Evolutionary conservation across 495 filamentous ascomycete species (phyloP), one percentile per base, ranked within the genome.

Genomic region (Xylaria cubensis): DNA sequence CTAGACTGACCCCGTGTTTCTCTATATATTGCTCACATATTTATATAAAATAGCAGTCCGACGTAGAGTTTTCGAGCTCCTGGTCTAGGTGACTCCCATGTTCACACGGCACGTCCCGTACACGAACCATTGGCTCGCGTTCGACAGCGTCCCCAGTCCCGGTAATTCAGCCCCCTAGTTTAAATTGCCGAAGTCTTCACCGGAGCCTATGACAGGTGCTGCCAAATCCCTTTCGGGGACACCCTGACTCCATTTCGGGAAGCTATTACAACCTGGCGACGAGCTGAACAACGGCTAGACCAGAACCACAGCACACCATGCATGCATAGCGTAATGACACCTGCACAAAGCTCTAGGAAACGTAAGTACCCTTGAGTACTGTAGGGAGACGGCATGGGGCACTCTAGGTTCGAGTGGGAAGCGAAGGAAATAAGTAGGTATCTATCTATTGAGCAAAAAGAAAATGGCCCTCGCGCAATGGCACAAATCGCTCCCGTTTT

Each of bases 181-280:
- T 26, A 24, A 53, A 67, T 24, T 67, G 48, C 64, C 64, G 64
- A 67, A 67, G 17, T 19, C 36, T 12, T 24, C 12, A n/a, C 19
- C 2, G 15, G n/a, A 32, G 29, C 46, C 48, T 41, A 55, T 55
- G 48, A 55, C 32, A 41, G 64, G 17, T 17, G 32, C 17, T 17
- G 13, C 12, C 61, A 63, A 17, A 65, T 41, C 69, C 62, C 62
- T 66, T 71, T 66, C 62, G 69, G 59, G 50, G 62, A 59, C 51
- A 36, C 13, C 9, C n/a, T 21, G 21, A 5, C 62, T 51, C 69
- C 62, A 6, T 46, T 71, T 59, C n/a, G 62, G 69, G 59, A 53
- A 65, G 61, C 66, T 69, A 21, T 12, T n/a, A 32, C 26, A 9
- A 21, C 3, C 3, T 24, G 17, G 26, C 53, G 53, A 13, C 66